These are phyloP conservation scores for Aquanectria penicillioides DNA, from an alignment of 2,329 filamentous ascomycete genomes.

Conservation along the genomic window DNA sequence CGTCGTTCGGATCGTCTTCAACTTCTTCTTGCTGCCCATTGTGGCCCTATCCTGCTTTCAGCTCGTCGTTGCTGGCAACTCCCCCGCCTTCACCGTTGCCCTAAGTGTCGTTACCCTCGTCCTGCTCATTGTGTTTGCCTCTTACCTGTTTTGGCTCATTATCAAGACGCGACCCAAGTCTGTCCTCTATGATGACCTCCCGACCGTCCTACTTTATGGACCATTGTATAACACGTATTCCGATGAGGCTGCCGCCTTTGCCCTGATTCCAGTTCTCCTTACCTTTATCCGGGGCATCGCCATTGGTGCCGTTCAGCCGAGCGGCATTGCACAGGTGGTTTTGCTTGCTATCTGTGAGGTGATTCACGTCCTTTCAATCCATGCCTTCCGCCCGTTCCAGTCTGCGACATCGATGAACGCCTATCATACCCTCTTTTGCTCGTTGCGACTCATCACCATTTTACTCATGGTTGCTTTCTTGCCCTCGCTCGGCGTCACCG, in stretches of 20 bases:
- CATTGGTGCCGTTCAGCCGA: constrained; percentile 91
- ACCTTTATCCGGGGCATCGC: constrained; percentile 89
- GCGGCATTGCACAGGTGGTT: constrained; percentile 92
- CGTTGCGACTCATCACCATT: constrained; percentile 78
- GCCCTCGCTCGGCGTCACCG: constrained; percentile 80
- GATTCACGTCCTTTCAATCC: constrained; percentile 84
- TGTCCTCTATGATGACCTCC: constrained; percentile 91
- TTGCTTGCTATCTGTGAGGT: constrained; percentile 95
- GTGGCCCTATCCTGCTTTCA: constrained; percentile 92
- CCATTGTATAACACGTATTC: constrained; percentile 98
- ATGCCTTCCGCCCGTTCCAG: constrained; percentile 91
- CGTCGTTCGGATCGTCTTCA: constrained; percentile 86
- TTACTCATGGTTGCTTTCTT: constrained; percentile 85
- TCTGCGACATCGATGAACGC: constrained; percentile 96
- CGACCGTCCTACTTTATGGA: constrained; percentile 88
- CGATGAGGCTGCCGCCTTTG: constrained; percentile 90
- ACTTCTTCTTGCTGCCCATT: constrained; percentile 89
- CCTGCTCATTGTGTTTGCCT: constrained; percentile 76
- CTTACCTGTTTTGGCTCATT: constrained; percentile 85
- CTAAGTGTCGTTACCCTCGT: constrained; percentile 80
- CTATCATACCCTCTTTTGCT: constrained; percentile 87
- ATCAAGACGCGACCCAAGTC: constrained; percentile 83
- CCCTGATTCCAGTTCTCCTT: constrained; percentile 84
- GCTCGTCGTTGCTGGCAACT: constrained; percentile 77
- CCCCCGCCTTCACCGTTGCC: constrained; percentile 76